phyloP scores from a whole-genome alignment of 495 filamentous ascomycete species.

The Tuber aestivum region DNA sequence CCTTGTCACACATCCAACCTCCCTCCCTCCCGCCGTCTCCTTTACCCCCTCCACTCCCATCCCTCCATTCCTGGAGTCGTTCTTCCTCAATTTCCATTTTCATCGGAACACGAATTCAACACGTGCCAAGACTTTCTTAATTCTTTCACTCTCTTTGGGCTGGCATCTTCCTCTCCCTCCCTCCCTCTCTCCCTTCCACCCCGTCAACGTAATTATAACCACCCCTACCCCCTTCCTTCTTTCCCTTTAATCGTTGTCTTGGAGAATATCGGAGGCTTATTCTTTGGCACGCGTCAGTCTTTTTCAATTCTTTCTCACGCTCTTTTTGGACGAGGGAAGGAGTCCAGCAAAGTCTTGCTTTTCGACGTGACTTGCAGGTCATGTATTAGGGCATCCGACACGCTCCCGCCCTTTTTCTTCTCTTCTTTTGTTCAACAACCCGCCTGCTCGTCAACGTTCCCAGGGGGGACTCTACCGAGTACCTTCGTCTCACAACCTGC shows the following conservation, averaged over 20 bases:
- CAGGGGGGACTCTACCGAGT: background rate
- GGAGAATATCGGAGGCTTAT: background rate
- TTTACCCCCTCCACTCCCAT: conserved; percentile 9
- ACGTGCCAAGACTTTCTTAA: conserved; percentile 23
- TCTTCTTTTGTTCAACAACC: background rate
- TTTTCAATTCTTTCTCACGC: background rate
- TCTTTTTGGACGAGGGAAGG: background rate
- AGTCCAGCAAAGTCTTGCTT: background rate
- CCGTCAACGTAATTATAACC: conserved; percentile 8
- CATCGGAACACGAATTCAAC: conserved; percentile 26
- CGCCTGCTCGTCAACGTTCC: background rate
- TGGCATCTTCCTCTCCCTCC: background rate
- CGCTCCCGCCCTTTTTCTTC: background rate
- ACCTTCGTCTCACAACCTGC: background rate
- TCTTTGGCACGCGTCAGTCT: background rate
- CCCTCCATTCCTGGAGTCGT: conserved; percentile 4
- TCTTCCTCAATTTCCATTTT: background rate
- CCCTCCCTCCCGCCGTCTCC: conserved; percentile 6
- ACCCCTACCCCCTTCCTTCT: conserved; percentile 18
- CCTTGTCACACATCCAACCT: conserved; percentile 18
- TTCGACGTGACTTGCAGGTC: background rate
- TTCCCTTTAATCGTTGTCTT: conserved; percentile 33
- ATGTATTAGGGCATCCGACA: background rate
- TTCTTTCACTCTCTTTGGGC: conserved; percentile 10
- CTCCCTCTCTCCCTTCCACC: conserved; percentile 33